Conservation (phyloP, 805 yeast genomes). For the Ogataea methylovora region DNA sequence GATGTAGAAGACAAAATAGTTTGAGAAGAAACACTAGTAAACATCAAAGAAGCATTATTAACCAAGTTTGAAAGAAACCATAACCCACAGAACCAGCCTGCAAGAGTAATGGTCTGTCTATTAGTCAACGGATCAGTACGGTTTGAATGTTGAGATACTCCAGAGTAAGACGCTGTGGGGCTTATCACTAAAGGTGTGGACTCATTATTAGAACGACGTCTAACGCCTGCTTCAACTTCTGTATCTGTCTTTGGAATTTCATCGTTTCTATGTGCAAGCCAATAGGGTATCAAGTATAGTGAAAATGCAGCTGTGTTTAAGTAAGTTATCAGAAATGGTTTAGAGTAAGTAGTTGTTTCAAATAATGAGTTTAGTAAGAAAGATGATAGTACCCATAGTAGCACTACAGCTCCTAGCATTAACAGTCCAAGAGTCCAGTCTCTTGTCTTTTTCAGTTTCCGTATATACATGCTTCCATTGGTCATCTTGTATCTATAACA, state of each 20-base stretch:
- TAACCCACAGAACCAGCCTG: conserved; percentile 74
- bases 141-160: neutral
- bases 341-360: conserved; percentile 58
- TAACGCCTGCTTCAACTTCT: neutral
- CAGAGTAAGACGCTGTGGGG: too few relatives aligned
- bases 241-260: neutral
- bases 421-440: conserved; percentile 76
- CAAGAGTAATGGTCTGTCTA: conserved; percentile 62
- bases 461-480: conserved; percentile 1
- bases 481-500: too few relatives aligned
- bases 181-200: too few relatives aligned
- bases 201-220: neutral
- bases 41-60: conserved; percentile 79
- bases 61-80: conserved; percentile 91
- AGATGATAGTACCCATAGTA: conserved; percentile 88
- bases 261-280: neutral
- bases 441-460: conserved; percentile 7
- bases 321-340: conserved; percentile 91
- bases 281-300: conserved; percentile 64
- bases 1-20: conserved; percentile 90
- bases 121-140: conserved; percentile 24
- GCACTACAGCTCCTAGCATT: conserved; percentile 66
- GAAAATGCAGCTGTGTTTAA: conserved; percentile 81
- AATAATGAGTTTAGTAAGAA: conserved; percentile 75
- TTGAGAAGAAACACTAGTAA: conserved; percentile 90